Evolutionary conservation across 805 yeast genomes (phyloP).

Genomic region (Pichia cabralensis): DNA sequence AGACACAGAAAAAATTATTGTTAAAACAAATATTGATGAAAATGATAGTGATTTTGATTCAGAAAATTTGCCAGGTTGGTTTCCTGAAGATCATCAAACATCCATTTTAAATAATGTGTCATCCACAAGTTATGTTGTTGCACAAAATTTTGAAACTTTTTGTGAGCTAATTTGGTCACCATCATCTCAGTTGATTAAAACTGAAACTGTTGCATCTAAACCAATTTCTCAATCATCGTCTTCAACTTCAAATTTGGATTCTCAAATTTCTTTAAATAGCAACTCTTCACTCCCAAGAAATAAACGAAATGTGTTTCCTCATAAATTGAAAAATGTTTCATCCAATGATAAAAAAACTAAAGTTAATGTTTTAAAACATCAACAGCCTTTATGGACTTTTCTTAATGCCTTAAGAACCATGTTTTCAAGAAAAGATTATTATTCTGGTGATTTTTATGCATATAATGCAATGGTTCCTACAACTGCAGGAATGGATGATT

Average conservation of each 20-base stretch:
- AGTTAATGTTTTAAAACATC: slow-evolving; percentile 13
- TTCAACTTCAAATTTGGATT: slow-evolving; percentile 11
- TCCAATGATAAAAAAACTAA: slow-evolving; percentile 18
- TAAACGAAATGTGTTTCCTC: neutral
- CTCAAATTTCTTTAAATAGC: neutral
- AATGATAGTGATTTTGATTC: neutral
- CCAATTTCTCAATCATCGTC: slow-evolving; percentile 6
- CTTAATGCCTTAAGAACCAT: slow-evolving; percentile 42
- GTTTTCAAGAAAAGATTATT: slow-evolving; percentile 34
- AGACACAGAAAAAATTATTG: neutral
- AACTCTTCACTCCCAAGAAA: neutral
- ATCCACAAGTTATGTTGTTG: slow-evolving; percentile 27
- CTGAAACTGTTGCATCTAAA: neutral
- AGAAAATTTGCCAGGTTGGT: too few relatives aligned
- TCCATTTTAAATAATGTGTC: slow-evolving; percentile 26
- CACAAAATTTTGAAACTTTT: slow-evolving; percentile 30
- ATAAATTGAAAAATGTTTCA: neutral
- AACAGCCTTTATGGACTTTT: slow-evolving; percentile 47
- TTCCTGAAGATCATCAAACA: slow-evolving; percentile 24
- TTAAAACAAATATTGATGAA: neutral
- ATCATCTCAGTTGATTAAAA: neutral
- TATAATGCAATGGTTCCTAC: slow-evolving; percentile 30
- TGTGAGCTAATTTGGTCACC: slow-evolving; percentile 21
- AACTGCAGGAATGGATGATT: slow-evolving; percentile 19
- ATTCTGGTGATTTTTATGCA: slow-evolving; percentile 30